phyloP scores from a whole-genome alignment of 768 basidiomycete species.

The Hericium erinaceus region DNA sequence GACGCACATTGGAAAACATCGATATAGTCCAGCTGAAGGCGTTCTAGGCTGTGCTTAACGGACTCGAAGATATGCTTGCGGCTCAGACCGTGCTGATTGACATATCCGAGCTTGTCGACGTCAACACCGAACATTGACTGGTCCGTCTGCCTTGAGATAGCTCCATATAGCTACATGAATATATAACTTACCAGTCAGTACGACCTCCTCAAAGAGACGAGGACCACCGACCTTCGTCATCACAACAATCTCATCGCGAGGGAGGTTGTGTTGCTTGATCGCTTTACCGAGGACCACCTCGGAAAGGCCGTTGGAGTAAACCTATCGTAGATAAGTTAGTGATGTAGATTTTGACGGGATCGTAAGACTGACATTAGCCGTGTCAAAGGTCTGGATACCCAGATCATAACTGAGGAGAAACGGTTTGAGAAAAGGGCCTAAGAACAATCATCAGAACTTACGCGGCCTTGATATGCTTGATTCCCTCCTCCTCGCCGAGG shows the following conservation, averaged over 20 bases:
- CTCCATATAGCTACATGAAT: not conserved
- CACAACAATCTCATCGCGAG: conserved; percentile 69
- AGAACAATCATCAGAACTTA: too few species aligned
- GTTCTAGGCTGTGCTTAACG: conserved; percentile 28
- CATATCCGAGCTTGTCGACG: conserved; percentile 15
- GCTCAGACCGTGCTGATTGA: conserved; percentile 26
- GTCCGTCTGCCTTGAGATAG: not conserved
- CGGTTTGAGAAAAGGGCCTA: too few species aligned
- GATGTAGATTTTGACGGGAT: not conserved
- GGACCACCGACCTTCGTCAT: conserved; percentile 37
- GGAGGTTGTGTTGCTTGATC: conserved; percentile 55
- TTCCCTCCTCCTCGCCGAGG: too few species aligned
- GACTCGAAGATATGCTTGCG: conserved; percentile 55
- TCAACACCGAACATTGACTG: not conserved
- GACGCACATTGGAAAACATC: conserved; percentile 44
- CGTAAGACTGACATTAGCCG: conserved; percentile 8
- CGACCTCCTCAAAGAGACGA: not conserved
- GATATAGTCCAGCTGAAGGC: conserved; percentile 43
- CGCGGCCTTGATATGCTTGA: too few species aligned
- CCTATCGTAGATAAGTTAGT: conserved; percentile 22
- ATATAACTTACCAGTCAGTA: not conserved
- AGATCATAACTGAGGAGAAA: conserved; percentile 5
- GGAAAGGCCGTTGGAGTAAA: conserved; percentile 57
- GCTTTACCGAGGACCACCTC: conserved; percentile 65
- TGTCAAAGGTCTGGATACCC: conserved; percentile 23